Evolutionary conservation across 441 rosid species (phyloP), one percentile per base, ranked within the genome.

Genomic region (Cnidoscolus chayamansa): DNA sequence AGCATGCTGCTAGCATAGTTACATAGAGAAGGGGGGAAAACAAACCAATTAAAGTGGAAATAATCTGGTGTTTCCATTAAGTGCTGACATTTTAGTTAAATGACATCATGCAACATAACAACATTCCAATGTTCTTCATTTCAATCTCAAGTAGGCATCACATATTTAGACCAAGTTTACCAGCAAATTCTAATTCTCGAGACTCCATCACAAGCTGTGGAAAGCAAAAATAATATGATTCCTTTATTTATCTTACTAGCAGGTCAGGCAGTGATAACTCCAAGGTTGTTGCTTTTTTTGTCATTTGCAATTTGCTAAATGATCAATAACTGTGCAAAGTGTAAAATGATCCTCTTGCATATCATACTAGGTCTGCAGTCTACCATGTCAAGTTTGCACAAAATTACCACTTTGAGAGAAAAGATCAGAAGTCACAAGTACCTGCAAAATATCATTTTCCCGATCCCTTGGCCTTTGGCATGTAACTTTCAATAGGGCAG

Each of bases 401-500:
- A 20, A 20, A 20, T 57, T 57, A 25, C 25, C 61, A 57, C 19
- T 40, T 63, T 43, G 45, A 37, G 31, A 5, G 25, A 12, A 58
- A 61, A 57, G 51, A 73, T 59, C 32, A 45, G 7, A 51, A 1
- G 63, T 43, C 30, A 62, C 5, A 63, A 43, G 17, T 76, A 92
- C 97, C 92, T 76, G 81, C 71, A 90, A 80, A 57, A 95, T 95
- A 77, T 95, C 98, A 71, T 86, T 83, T 83, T 94, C 99, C 65
- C 94, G 77, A 83, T 94, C 99, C 65, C 94, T 83, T 58, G 99
- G 99, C 72, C 99, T 84, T 77, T 92, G 99, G 80, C 99, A 92
- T 17, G 99, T 92, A 79, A 92, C 96, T 83, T 84, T 92, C 68
- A 94, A 79, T 2, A 94, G 89, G 61, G 96, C 87, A 19, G 98